phyloP scores from a whole-genome alignment of 108 stramenopile genomes.

The Skeletonema marinoi region DNA sequence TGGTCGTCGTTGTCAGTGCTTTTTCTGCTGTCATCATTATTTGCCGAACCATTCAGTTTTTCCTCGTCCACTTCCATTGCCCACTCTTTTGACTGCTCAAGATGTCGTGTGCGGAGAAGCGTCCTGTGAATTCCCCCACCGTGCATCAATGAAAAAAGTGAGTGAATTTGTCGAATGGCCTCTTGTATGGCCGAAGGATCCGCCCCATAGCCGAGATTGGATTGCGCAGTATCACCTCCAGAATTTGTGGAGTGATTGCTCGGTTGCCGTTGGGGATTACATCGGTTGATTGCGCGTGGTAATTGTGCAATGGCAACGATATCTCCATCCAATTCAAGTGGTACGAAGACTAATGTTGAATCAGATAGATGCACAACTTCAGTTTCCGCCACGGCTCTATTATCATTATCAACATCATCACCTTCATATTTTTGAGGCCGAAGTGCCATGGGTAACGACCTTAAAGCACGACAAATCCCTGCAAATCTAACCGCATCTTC shows the following conservation, averaged over 20 bases:
- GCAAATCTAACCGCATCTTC: slow-evolving; percentile 72
- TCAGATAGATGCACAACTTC: slow-evolving; percentile 57
- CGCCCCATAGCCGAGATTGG: slow-evolving; percentile 41
- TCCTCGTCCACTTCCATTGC: slow-evolving; percentile 7
- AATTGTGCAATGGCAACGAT: slow-evolving; percentile 49
- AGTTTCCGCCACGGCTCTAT: slow-evolving; percentile 20
- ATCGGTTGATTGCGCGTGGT: slow-evolving; percentile 29
- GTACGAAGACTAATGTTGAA: slow-evolving; percentile 69
- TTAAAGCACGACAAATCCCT: slow-evolving; percentile 64
- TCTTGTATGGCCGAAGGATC: slow-evolving; percentile 60
- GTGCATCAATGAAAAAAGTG: slow-evolving; percentile 62
- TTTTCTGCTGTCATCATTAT: neutral
- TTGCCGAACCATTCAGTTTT: neutral
- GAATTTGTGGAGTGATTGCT: neutral
- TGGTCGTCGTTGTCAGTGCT: neutral
- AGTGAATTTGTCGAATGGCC: slow-evolving; percentile 52
- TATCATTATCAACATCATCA: slow-evolving; percentile 11
- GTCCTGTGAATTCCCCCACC: slow-evolving; percentile 68
- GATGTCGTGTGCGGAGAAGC: slow-evolving; percentile 37
- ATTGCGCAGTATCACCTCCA: neutral
- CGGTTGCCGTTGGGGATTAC: neutral
- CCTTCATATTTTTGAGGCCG: neutral
- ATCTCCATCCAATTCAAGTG: slow-evolving; percentile 57
- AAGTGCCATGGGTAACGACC: slow-evolving; percentile 56
- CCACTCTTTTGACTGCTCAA: slow-evolving; percentile 36